Percentiles rank a stretch among this genome's conserved stretches.
Conservation (phyloP, 164 flowering plant genomes). For the Brasenia schreberi region DNA sequence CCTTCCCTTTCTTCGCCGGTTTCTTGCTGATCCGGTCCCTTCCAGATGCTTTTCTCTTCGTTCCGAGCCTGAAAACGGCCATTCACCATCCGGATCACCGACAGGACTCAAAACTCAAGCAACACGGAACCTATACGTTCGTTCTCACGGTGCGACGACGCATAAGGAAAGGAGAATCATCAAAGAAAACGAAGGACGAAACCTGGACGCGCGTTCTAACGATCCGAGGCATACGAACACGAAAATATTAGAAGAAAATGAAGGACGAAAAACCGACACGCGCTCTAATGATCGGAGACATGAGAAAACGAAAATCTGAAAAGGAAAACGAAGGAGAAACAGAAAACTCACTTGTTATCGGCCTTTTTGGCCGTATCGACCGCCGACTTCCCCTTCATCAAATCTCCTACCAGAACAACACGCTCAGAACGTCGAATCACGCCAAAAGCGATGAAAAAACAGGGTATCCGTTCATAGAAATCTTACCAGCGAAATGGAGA, state of each 20-base stretch:
- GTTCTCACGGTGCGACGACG: not conserved
- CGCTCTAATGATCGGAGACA: not conserved
- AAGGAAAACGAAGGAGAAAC: not conserved
- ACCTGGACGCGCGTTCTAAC: not conserved
- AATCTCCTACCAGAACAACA: too few species aligned
- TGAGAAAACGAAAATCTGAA: not conserved
- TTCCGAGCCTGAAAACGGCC: not conserved
- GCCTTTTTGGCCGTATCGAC: not conserved
- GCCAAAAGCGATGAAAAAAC: too few species aligned
- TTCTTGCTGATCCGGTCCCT: not conserved
- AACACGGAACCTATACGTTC: not conserved
- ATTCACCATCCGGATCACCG: not conserved
- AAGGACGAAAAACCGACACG: too few species aligned
- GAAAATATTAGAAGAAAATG: not conserved
- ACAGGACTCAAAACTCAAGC: not conserved
- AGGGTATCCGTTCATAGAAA: too few species aligned
- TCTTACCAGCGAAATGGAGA: too few species aligned
- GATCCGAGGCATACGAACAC: not conserved
- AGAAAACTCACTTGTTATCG: not conserved
- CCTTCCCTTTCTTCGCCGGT: constrained; percentile 32
- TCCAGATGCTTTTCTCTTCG: not conserved
- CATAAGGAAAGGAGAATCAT: not conserved
- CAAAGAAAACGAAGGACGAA: not conserved
- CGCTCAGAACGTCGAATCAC: too few species aligned
- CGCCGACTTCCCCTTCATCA: not conserved